Evolutionary conservation across 345 rosid species (phyloP).

Genomic region (Rhodamnia argentea): DNA sequence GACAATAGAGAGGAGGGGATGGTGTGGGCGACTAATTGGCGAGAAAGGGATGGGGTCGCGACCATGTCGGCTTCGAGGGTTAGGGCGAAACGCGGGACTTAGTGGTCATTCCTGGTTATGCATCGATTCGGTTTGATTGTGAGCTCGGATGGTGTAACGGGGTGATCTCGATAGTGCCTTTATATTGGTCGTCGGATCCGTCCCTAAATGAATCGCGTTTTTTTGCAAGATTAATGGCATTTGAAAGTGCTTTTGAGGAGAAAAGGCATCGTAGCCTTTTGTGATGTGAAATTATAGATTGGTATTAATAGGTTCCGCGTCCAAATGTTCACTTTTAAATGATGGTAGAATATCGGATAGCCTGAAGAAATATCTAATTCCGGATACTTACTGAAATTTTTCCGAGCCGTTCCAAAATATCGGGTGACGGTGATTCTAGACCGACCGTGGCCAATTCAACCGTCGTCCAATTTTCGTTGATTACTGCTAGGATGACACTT

Average conservation of each 20-base stretch:
- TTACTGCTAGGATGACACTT: neutral
- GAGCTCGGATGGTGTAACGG: fast-evolving
- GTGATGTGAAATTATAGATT: fast-evolving
- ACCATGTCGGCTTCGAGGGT: neutral
- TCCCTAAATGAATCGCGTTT: no score
- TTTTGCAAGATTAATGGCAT: neutral
- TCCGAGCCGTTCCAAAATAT: fast-evolving
- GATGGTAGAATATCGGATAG: neutral
- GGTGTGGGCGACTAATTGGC: neutral
- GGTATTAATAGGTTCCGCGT: neutral
- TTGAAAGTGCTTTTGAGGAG: no score
- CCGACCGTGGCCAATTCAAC: neutral
- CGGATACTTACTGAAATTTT: neutral
- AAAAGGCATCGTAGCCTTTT: neutral
- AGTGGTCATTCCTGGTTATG: fast-evolving
- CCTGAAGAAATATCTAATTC: neutral
- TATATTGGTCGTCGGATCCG: fast-evolving
- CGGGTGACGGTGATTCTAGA: fast-evolving
- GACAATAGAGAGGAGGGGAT: neutral
- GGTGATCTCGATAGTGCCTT: neutral
- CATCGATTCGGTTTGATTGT: neutral
- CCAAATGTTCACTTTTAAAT: neutral
- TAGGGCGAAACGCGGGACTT: neutral
- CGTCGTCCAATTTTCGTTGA: neutral
- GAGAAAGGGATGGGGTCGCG: neutral